Evolutionary conservation across 139 green algal species (phyloP).

Genomic region (Trebouxia sp.): DNA sequence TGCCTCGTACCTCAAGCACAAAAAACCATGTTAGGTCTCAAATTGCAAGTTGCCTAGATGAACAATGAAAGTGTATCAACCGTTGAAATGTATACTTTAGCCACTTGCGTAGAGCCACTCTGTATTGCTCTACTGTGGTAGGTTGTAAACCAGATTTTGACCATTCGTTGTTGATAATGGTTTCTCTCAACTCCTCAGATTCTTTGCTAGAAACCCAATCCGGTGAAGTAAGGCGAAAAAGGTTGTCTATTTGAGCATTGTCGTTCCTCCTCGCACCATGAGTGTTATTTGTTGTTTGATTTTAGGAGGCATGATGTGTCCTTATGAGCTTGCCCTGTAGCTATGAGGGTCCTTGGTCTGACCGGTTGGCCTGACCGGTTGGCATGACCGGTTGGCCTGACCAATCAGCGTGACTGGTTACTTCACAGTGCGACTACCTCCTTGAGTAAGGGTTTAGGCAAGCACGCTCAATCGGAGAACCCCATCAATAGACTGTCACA

Average conservation of each 20-base stretch:
- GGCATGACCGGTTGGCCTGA: not conserved
- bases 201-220: conserved; percentile 26
- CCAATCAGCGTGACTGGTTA: conserved; percentile 17
- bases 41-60: not conserved
- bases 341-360: conserved; percentile 8
- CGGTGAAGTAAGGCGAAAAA: conserved; percentile 12
- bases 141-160: conserved; percentile 21
- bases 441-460: conserved; percentile 24
- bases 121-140: conserved; percentile 25
- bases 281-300: not conserved
- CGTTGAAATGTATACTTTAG: not conserved
- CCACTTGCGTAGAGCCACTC: conserved; percentile 26
- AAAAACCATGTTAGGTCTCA: conserved; percentile 1
- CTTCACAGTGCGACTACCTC: conserved; percentile 20
- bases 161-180: conserved; percentile 26
- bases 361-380: conserved; percentile 9
- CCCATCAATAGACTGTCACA: conserved; percentile 6
- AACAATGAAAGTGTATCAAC: not conserved
- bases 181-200: conserved; percentile 22
- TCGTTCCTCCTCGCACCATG: conserved; percentile 24
- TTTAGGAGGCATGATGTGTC: conserved; percentile 5
- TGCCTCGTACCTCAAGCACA: not conserved
- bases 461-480: conserved; percentile 17
- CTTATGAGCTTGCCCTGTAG: conserved; percentile 15
- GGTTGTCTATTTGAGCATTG: conserved; percentile 25